Percentiles rank a stretch among this genome's conserved stretches.
These are phyloP conservation scores for Pythium monospermum DNA, from an alignment of 352 stramenopile genomes.

Conservation along the genomic window DNA sequence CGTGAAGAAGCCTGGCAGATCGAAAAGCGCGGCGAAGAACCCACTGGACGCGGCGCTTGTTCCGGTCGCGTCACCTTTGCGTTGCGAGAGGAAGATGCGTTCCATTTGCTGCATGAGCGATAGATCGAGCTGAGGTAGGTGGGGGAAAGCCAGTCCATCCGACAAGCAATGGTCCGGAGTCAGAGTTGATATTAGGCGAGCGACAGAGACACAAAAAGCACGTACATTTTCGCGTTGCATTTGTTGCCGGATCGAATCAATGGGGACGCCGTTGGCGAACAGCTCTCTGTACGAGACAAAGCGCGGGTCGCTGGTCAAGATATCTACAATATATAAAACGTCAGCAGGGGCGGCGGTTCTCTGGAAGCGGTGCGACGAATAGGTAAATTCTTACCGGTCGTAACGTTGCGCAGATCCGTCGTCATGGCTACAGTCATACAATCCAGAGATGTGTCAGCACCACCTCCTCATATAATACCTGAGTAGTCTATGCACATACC, in stretches of 20 bases:
- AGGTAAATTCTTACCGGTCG: slow-evolving; percentile 24
- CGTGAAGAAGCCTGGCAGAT: slow-evolving; percentile 45
- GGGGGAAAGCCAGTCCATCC: too few species aligned
- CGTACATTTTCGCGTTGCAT: slow-evolving; percentile 64
- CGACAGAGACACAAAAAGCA: neutral
- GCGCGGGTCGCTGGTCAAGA: slow-evolving; percentile 39
- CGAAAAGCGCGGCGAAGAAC: slow-evolving; percentile 48
- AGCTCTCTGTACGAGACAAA: slow-evolving; percentile 63
- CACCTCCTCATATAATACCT: neutral
- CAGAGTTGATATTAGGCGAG: too few species aligned
- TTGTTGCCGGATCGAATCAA: slow-evolving; percentile 64
- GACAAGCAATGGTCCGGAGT: too few species aligned
- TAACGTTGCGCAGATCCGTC: slow-evolving; percentile 46
- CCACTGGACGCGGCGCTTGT: slow-evolving; percentile 19
- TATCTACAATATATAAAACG: slow-evolving; percentile 9
- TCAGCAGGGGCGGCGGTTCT: neutral
- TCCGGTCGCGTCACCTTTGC: slow-evolving; percentile 24
- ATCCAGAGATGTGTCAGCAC: neutral
- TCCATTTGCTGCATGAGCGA: slow-evolving; percentile 44
- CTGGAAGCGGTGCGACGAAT: neutral
- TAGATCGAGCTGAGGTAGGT: slow-evolving; percentile 33
- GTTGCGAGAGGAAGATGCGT: slow-evolving; percentile 37
- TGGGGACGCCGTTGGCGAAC: slow-evolving; percentile 45
- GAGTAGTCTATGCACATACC: slow-evolving; percentile 20
- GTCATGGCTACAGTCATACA: slow-evolving; percentile 28